Conservation (phyloP, 768 basidiomycete genomes). For the Leccinum subtestaceum region DNA sequence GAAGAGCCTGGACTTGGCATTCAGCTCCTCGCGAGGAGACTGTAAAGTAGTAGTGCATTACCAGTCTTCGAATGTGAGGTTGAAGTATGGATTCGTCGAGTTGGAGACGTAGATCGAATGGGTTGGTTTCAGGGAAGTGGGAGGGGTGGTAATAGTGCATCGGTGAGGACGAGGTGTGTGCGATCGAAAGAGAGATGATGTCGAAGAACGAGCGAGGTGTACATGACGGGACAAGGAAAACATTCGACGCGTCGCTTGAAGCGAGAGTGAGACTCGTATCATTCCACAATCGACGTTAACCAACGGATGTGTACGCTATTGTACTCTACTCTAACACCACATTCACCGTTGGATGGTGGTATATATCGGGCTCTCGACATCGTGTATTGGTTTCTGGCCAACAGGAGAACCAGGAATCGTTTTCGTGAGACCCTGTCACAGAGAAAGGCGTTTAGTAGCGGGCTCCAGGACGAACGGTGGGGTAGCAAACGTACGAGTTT, state of each 20-base stretch:
- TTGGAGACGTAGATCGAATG: slow-evolving; percentile 69
- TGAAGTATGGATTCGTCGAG: slow-evolving; percentile 83
- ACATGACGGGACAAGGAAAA: slow-evolving; percentile 28
- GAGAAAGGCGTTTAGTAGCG: neutral
- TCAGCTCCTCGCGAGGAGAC: slow-evolving; percentile 28
- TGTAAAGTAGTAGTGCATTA: slow-evolving; percentile 31
- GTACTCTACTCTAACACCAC: slow-evolving; percentile 20
- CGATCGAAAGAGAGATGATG: neutral
- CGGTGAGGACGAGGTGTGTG: neutral
- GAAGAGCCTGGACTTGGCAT: slow-evolving; percentile 59
- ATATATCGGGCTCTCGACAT: slow-evolving; percentile 82
- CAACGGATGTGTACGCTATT: neutral
- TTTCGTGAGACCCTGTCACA: slow-evolving; percentile 80
- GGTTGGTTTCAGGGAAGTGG: slow-evolving; percentile 31
- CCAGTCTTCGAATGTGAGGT: slow-evolving; percentile 91
- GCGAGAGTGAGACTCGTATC: too few species aligned
- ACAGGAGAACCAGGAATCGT: slow-evolving; percentile 85
- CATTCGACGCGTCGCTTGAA: slow-evolving; percentile 16
- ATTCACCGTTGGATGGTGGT: slow-evolving; percentile 78
- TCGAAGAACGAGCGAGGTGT: slow-evolving; percentile 9
- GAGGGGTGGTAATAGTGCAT: slow-evolving; percentile 11
- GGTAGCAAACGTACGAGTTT: slow-evolving; percentile 71
- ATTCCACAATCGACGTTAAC: too few species aligned
- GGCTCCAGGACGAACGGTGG: neutral
- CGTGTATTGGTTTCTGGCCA: slow-evolving; percentile 83